Percentiles rank a stretch among this genome's conserved stretches.
Conservation (phyloP, 140 eudicot genomes). For the Stevia rebaudiana region DNA sequence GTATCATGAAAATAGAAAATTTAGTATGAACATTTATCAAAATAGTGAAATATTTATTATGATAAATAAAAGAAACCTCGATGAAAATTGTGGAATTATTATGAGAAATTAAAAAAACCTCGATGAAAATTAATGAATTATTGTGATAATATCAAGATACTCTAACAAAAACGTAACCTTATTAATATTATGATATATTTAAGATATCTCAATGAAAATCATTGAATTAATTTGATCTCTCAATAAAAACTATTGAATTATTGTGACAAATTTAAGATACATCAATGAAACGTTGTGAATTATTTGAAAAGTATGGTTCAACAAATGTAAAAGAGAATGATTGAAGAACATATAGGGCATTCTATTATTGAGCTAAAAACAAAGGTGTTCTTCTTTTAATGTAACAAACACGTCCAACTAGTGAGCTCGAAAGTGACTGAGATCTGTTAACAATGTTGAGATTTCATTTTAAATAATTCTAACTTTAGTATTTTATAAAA, state of each 20-base stretch:
- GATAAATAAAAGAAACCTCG: no score
- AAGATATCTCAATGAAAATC: background rate
- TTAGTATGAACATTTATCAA: no score
- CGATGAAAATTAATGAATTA: background rate
- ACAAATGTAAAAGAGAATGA: background rate
- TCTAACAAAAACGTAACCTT: no score
- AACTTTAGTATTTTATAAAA: background rate
- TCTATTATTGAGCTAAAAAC: constrained; percentile 24
- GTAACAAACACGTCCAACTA: constrained; percentile 23
- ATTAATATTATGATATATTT: background rate
- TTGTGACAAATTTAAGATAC: background rate
- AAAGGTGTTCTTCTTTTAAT: constrained; percentile 26
- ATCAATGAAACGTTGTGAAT: background rate
- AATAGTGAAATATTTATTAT: no score
- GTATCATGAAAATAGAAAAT: no score
- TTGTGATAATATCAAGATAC: background rate
- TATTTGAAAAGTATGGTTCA: constrained; percentile 7
- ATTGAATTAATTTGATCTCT: background rate
- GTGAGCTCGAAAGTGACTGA: constrained; percentile 18
- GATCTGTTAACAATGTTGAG: background rate
- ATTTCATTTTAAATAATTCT: background rate
- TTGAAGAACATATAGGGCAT: constrained; percentile 18
- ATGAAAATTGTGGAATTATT: background rate
- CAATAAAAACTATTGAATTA: background rate
- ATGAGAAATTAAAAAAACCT: background rate